Percentiles rank a stretch among this genome's conserved stretches.
These are phyloP conservation scores for Fraxinus xanthoxyloides DNA, from an alignment of 305 asterid genomes.

Conservation along the genomic window DNA sequence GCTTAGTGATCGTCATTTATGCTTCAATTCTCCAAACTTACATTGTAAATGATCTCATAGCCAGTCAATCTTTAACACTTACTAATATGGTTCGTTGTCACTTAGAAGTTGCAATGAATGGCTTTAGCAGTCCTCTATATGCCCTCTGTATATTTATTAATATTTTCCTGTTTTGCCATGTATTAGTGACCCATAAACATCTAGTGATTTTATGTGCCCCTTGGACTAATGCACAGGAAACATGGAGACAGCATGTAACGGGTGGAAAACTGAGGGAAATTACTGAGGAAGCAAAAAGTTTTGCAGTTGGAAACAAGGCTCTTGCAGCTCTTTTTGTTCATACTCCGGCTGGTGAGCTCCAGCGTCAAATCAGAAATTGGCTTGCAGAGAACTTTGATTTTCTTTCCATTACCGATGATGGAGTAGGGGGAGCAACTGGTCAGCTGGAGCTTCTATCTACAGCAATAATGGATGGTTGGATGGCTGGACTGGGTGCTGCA, in stretches of 20 bases:
- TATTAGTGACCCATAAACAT: not conserved
- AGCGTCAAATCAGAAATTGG: conserved; percentile 98
- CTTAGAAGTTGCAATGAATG: not conserved
- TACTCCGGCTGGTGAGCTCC: conserved; percentile 99
- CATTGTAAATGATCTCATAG: not conserved
- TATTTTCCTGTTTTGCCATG: not conserved
- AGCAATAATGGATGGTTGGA: conserved; percentile 99
- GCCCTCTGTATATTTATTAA: not conserved
- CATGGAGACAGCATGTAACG: conserved; percentile 95
- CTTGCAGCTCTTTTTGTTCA: conserved; percentile 96
- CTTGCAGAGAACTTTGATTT: conserved; percentile 95
- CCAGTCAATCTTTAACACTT: not conserved
- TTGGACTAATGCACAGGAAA: conserved; percentile 51
- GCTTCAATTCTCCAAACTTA: not conserved
- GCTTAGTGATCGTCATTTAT: not conserved
- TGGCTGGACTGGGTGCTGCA: conserved; percentile 99
- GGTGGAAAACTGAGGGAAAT: conserved; percentile 97
- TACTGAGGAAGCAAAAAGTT: conserved; percentile 91
- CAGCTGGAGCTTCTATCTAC: conserved; percentile 99
- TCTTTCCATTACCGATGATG: conserved; percentile 80
- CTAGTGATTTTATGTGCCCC: conserved; percentile 23
- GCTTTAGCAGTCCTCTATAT: not conserved
- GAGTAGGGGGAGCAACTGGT: conserved; percentile 84
- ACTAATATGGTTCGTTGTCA: not conserved
- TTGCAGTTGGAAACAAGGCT: conserved; percentile 82